phyloP scores from a whole-genome alignment of 331 rosid species.

The Rhamnella rubrinervis region DNA sequence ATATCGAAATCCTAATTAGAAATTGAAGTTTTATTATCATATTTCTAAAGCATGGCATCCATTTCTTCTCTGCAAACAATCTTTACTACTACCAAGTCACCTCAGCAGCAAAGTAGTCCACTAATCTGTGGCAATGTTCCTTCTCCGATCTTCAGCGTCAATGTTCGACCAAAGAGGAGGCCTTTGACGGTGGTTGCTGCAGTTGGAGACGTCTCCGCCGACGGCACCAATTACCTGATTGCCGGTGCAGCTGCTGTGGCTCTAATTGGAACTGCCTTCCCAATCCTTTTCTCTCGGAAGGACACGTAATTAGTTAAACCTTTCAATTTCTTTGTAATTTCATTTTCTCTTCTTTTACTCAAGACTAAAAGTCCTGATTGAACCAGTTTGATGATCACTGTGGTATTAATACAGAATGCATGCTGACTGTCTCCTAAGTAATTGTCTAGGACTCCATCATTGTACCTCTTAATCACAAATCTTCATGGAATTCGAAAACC shows the following conservation, averaged over 20 bases:
- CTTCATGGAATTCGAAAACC: too few species aligned
- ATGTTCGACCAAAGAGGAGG: slow-evolving; percentile 29
- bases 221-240: slow-evolving; percentile 59
- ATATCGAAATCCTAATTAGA: not conserved
- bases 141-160: not conserved
- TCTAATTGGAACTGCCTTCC: slow-evolving; percentile 85
- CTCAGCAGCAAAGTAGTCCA: slow-evolving; percentile 7
- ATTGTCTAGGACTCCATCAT: too few species aligned
- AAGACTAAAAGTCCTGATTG: not conserved
- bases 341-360: not conserved
- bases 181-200: slow-evolving; percentile 62
- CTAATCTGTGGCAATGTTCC: not conserved
- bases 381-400: not conserved
- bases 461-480: too few species aligned
- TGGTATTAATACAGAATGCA: too few species aligned
- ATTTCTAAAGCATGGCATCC: slow-evolving; percentile 9
- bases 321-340: not conserved
- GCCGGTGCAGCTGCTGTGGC: slow-evolving; percentile 83
- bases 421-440: too few species aligned
- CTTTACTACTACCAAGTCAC: not conserved
- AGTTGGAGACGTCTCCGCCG: slow-evolving; percentile 72
- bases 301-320: slow-evolving; percentile 46
- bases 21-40: not conserved
- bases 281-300: slow-evolving; percentile 79
- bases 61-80: slow-evolving; percentile 1